These are phyloP conservation scores for Elsinoe necatrix DNA, from an alignment of 2,329 filamentous ascomycete genomes.

Conservation along the genomic window DNA sequence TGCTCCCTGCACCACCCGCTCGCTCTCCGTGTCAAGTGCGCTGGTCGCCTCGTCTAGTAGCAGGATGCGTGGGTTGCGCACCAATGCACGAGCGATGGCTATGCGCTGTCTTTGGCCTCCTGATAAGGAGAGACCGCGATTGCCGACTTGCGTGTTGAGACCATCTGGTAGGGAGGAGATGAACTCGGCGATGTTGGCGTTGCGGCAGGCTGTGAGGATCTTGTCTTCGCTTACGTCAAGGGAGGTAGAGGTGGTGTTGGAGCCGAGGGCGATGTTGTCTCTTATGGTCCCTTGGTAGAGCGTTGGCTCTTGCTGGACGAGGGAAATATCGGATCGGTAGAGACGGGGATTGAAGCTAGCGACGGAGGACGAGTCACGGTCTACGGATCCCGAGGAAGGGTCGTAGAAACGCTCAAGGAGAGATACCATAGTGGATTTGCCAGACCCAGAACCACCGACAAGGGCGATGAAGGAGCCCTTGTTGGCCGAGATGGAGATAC, in stretches of 20 bases:
- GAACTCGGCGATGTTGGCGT: constrained; percentile 27
- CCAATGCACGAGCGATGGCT: constrained; percentile 21
- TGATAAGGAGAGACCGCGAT: constrained; percentile 21
- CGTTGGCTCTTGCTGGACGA: constrained; percentile 39
- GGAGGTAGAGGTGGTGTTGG: constrained; percentile 19
- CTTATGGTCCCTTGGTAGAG: constrained; percentile 37
- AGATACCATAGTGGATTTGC: constrained; percentile 64
- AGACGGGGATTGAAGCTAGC: constrained; percentile 28
- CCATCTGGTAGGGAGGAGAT: constrained; percentile 47
- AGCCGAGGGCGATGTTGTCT: constrained; percentile 29
- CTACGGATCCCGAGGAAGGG: constrained; percentile 52
- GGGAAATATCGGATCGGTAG: constrained; percentile 35
- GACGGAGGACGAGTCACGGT: constrained; percentile 38
- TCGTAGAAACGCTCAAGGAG: constrained; percentile 62
- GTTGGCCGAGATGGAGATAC: constrained; percentile 28
- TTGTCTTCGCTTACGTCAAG: constrained; percentile 28
- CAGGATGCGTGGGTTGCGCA: constrained; percentile 21
- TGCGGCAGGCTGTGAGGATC: constrained; percentile 24
- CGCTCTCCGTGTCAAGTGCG: constrained; percentile 21
- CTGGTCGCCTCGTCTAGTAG: constrained; percentile 23
- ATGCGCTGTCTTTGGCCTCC: constrained; percentile 24
- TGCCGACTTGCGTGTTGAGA: constrained; percentile 58
- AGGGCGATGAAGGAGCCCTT: constrained; percentile 63
- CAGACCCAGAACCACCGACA: constrained; percentile 61
- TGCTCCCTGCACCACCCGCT: constrained; percentile 24